A percentile compares a stretch with the other conserved stretches of the same genome.
phyloP scores from a whole-genome alignment of 2,329 filamentous ascomycete genomes.

The Scopulariopsis brevicaulis region DNA sequence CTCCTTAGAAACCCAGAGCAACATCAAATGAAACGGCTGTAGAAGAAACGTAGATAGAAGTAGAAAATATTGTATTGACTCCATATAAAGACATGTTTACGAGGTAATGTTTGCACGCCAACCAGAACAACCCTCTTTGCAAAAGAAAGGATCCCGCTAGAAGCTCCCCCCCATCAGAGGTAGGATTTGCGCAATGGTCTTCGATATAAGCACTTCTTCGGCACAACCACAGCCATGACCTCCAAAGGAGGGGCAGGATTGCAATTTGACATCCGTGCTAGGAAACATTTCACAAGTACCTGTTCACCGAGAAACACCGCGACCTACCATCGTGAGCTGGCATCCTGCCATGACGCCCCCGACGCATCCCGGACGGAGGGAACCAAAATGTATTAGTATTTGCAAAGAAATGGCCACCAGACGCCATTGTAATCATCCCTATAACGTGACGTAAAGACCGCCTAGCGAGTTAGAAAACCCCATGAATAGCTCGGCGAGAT shows the following conservation, averaged over 20 bases:
- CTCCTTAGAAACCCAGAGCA: no score
- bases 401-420: background rate
- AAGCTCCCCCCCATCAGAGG: constrained; percentile 9
- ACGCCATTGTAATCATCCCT: background rate
- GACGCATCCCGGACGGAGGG: background rate
- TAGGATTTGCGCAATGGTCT: constrained; percentile 10
- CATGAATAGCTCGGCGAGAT: background rate
- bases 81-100: background rate
- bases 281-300: background rate
- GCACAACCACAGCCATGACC: constrained; percentile 84
- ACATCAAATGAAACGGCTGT: no score
- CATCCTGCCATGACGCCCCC: background rate
- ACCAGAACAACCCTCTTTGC: background rate
- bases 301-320: background rate
- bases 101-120: constrained; percentile 3
- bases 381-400: background rate
- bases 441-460: background rate
- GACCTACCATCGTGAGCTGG: background rate
- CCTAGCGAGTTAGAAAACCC: background rate
- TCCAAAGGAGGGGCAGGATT: constrained; percentile 55
- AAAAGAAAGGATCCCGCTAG: background rate
- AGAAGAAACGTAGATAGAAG: no score
- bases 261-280: constrained; percentile 99
- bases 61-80: background rate
- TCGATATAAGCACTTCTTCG: constrained; percentile 96